Base-by-base conservation (phyloP, 2,329 filamentous ascomycete species). In the Parasarocladium wereldwijsianum region DNA sequence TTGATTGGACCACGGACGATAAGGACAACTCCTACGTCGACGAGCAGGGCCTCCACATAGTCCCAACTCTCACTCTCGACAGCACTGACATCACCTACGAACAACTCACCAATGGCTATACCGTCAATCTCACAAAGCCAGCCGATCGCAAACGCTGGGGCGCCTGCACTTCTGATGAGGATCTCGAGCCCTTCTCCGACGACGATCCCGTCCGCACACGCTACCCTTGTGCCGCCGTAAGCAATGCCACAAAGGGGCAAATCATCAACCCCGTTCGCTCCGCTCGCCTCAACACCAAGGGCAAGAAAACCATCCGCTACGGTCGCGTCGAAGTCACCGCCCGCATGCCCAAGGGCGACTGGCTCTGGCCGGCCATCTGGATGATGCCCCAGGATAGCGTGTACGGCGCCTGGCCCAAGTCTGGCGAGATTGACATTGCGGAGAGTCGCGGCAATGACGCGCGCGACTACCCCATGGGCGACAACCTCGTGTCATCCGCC, bases 1-100 rank as follows among this genome's bases (percentile, higher is more conserved):
- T 69, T 40, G 64, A 68, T 49, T 66, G 62, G 64, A 66, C 64
- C 1, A 69, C 64, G 5, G 50, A 44, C 4, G 61, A 65, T 36
- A 36, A 46, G 1, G 44, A 42, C 31, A 70, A 70, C 43, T 47
- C 57, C 10, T 69, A 59, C 41, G 49, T 58, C 20, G 59, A 66
- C 39, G 44, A 39, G 0, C 46, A 58, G 16, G 63, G 62, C n/a
- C 51, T 69, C 23, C 63, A 66, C 43, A 67, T 70, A 29, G 57
- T 64, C n/a, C 64, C 64, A 6, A 68, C 64, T 0, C 45, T 68
- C 12, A 66, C 62, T 10, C 52, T 51, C 17, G 45, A 55, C 29
- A 50, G 46, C 1, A 58, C 54, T 0, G 31, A 38, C 28, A 57
- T 62, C 31, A 57, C 52, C 3, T 40, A 41, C 10, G 49, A 50